These are phyloP conservation scores for Endocarpon pusillum DNA, from an alignment of 495 filamentous ascomycete genomes.

Conservation along the genomic window DNA sequence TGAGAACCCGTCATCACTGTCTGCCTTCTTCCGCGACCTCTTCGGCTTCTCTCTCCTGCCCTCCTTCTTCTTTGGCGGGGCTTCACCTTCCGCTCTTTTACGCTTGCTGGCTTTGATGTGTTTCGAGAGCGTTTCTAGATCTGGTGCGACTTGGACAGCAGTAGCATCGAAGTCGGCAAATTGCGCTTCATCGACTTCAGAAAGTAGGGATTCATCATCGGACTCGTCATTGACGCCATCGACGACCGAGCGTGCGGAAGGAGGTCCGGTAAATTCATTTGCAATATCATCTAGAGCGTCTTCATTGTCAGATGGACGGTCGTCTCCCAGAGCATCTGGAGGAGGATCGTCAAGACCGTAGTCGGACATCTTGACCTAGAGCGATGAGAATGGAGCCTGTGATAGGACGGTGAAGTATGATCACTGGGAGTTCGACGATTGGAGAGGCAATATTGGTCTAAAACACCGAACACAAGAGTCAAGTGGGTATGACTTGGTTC, in stretches of 20 bases:
- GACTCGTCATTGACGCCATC: conserved; percentile 31
- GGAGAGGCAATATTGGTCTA: too few species aligned
- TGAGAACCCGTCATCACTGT: conserved; percentile 32
- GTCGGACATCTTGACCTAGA: conserved; percentile 11
- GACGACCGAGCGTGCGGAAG: conserved; percentile 7
- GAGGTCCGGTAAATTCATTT: conserved; percentile 4
- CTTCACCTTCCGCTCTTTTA: conserved; percentile 50
- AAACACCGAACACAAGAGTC: too few species aligned
- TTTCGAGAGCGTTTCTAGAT: conserved; percentile 64
- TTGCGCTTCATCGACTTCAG: conserved; percentile 87
- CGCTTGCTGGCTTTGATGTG: conserved; percentile 62
- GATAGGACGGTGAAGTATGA: too few species aligned
- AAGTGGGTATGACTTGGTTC: too few species aligned
- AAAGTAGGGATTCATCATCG: conserved; percentile 72
- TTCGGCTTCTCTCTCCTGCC: conserved; percentile 51
- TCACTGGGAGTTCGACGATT: too few species aligned
- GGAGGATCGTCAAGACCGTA: conserved; percentile 12
- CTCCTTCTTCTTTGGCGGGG: conserved; percentile 56
- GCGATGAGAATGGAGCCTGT: neutral
- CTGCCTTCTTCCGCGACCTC: conserved; percentile 33
- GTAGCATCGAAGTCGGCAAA: conserved; percentile 82
- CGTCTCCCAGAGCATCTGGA: conserved; percentile 2
- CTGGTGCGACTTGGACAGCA: conserved; percentile 62
- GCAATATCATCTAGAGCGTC: conserved; percentile 5
- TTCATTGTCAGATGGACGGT: conserved; percentile 1